These are phyloP conservation scores for Lactarius tabidus DNA, from an alignment of 768 basidiomycete genomes.

Conservation along the genomic window DNA sequence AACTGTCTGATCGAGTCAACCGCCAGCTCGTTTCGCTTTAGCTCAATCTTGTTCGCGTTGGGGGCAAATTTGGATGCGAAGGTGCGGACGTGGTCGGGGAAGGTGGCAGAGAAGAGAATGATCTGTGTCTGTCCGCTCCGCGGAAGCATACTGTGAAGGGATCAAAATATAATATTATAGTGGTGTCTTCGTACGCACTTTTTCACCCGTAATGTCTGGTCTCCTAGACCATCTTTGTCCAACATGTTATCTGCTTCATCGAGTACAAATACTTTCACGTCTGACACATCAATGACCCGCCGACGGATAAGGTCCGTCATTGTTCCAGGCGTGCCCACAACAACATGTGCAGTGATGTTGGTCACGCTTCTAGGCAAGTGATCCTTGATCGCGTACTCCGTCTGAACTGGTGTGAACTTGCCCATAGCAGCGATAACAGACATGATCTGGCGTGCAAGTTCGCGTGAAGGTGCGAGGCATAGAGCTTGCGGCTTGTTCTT, in stretches of 20 bases:
- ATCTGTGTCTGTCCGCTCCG: constrained; percentile 61
- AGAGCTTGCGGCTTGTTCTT: constrained; percentile 88
- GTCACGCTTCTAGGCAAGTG: constrained; percentile 62
- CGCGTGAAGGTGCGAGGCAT: constrained; percentile 96
- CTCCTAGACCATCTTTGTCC: constrained; percentile 88
- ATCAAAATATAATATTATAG: neutral
- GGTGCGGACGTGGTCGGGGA: constrained; percentile 87
- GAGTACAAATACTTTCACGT: constrained; percentile 89
- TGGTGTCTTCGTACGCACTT: constrained; percentile 54
- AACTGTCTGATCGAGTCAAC: constrained; percentile 95
- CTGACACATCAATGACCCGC: constrained; percentile 71
- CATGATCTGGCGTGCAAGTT: constrained; percentile 97
- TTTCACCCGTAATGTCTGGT: constrained; percentile 90
- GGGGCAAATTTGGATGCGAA: constrained; percentile 95
- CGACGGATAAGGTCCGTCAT: constrained; percentile 81
- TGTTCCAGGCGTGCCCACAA: constrained; percentile 96
- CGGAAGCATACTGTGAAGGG: constrained; percentile 50
- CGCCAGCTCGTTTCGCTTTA: constrained; percentile 89
- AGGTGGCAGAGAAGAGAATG: constrained; percentile 97
- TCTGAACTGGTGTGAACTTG: constrained; percentile 89
- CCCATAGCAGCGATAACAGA: constrained; percentile 92
- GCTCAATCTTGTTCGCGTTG: constrained; percentile 91
- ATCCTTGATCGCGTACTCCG: constrained; percentile 94
- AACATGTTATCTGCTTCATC: constrained; percentile 99
- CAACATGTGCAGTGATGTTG: constrained; percentile 78